Evolutionary conservation across 176 grass and related monocot species (phyloP).

Genomic region (Hsuehochloa calcarea): DNA sequence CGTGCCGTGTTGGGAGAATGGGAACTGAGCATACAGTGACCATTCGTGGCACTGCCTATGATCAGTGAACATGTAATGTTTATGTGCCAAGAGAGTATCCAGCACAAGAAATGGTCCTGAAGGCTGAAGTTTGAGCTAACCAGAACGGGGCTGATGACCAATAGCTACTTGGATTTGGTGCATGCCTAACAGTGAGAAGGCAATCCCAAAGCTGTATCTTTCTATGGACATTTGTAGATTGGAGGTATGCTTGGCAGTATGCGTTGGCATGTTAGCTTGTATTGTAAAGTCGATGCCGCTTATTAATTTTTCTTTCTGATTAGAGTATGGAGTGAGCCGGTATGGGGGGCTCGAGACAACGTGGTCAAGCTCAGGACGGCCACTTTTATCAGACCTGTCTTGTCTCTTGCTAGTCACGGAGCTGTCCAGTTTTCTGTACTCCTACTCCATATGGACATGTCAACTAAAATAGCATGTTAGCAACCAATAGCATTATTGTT

Average conservation of each 20-base stretch:
- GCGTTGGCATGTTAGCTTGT: conserved; percentile 7
- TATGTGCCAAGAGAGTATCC: neutral
- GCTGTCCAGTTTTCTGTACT: neutral
- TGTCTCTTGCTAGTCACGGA: conserved; percentile 43
- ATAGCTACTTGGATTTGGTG: conserved; percentile 18
- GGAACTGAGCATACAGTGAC: neutral
- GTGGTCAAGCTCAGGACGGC: conserved; percentile 24
- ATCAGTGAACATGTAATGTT: neutral
- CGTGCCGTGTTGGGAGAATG: neutral
- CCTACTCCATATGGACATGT: neutral
- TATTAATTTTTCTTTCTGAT: neutral
- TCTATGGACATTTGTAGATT: conserved; percentile 14
- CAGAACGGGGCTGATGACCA: conserved; percentile 6
- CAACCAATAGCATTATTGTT: neutral
- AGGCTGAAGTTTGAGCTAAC: conserved; percentile 2
- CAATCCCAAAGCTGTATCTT: conserved; percentile 35
- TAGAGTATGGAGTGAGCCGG: conserved; percentile 7
- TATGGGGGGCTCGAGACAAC: conserved; percentile 43
- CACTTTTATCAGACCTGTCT: conserved; percentile 44
- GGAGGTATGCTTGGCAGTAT: conserved; percentile 26
- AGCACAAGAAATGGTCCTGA: neutral
- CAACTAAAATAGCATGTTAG: conserved; percentile 10
- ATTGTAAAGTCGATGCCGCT: conserved; percentile 16
- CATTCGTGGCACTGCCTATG: neutral
- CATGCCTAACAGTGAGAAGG: neutral